phyloP scores from a whole-genome alignment of 148 eudicot species.

The Arbutus unedo region DNA sequence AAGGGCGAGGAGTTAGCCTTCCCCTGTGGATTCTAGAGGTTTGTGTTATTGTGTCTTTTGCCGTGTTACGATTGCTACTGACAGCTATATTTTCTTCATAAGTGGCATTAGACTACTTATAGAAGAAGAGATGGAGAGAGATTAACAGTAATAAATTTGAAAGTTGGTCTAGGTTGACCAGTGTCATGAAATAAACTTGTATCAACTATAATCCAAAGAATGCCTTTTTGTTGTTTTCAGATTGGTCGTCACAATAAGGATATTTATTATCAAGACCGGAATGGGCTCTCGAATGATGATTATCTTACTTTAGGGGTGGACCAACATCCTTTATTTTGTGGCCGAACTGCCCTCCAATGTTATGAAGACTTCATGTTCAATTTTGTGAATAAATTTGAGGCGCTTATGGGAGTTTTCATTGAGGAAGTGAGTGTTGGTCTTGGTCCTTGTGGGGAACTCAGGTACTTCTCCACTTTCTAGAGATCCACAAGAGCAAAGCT shows the following conservation, averaged over 20 bases:
- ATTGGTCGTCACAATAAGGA: conserved; percentile 50
- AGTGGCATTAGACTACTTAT: not conserved
- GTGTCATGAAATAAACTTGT: not conserved
- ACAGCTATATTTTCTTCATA: no score
- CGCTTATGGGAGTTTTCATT: conserved; percentile 42
- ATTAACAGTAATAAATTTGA: not conserved
- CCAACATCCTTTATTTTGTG: conserved; percentile 48
- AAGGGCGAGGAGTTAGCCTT: conserved; percentile 42
- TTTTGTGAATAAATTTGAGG: conserved; percentile 50
- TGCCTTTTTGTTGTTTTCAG: conserved; percentile 26
- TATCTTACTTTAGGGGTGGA: conserved; percentile 63
- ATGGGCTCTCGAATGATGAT: conserved; percentile 43
- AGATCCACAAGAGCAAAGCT: not conserved
- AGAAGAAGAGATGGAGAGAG: not conserved
- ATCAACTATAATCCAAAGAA: not conserved
- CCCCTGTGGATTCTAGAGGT: conserved; percentile 63
- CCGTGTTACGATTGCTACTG: not conserved
- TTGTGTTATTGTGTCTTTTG: conserved; percentile 7
- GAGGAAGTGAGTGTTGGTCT: conserved; percentile 63
- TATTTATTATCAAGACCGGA: conserved; percentile 49
- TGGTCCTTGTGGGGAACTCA: conserved; percentile 71
- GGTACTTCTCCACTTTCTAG: conserved; percentile 30
- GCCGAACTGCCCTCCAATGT: conserved; percentile 65
- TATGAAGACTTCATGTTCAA: conserved; percentile 56
- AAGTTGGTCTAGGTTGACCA: not conserved